phyloP scores from a whole-genome alignment of 768 basidiomycete species.

The Lactarius evosmus region DNA sequence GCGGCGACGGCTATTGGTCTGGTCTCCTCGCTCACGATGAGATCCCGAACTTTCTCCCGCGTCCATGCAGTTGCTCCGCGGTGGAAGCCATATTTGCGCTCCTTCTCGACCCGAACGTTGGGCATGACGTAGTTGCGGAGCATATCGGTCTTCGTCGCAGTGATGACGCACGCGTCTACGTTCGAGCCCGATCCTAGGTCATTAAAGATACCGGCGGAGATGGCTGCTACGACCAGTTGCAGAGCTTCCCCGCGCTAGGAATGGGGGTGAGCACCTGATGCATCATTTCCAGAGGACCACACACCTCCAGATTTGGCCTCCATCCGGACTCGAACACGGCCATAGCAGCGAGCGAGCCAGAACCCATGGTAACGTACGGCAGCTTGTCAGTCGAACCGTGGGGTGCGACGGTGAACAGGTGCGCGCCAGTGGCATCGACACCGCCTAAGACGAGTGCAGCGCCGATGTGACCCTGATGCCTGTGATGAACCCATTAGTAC shows the following conservation, averaged over 20 bases:
- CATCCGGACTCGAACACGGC: conserved; percentile 91
- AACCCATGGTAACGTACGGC: conserved; percentile 99
- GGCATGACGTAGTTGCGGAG: conserved; percentile 92
- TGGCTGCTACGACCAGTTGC: conserved; percentile 76
- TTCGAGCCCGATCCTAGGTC: conserved; percentile 99
- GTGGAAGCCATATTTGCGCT: conserved; percentile 65
- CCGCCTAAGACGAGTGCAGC: conserved; percentile 96
- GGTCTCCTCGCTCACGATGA: conserved; percentile 72
- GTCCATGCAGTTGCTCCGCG: conserved; percentile 89
- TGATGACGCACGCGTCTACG: conserved; percentile 95
- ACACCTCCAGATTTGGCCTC: conserved; percentile 76
- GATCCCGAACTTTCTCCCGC: conserved; percentile 66
- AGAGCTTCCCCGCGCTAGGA: conserved; percentile 76
- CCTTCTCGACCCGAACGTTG: conserved; percentile 78
- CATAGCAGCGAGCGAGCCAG: conserved; percentile 95
- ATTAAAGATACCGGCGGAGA: conserved; percentile 97
- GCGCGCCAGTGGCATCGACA: conserved; percentile 90
- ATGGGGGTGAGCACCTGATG: conserved; percentile 18
- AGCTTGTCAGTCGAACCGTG: conserved; percentile 99
- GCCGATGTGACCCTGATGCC: conserved; percentile 91
- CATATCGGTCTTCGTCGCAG: conserved; percentile 83
- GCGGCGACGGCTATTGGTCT: conserved; percentile 39
- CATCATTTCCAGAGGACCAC: conserved; percentile 28
- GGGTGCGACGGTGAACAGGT: conserved; percentile 93
- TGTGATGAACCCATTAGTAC: conserved; percentile 33